These are phyloP conservation scores for Mimosa bimucronata DNA, from an alignment of 306 rosid genomes.

Conservation along the genomic window DNA sequence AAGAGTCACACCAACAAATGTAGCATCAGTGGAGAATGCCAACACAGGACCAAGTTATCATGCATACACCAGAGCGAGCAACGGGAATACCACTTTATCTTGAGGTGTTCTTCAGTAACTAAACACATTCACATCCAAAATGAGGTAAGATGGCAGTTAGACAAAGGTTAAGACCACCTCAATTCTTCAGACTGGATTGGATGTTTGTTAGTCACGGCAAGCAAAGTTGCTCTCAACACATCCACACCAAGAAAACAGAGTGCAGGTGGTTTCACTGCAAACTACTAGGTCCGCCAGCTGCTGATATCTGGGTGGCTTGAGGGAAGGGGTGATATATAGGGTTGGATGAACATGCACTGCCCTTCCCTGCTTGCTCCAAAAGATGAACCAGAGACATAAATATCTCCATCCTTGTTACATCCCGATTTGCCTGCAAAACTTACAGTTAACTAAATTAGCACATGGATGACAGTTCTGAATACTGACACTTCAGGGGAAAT, in stretches of 20 bases:
- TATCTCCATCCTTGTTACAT: constrained; percentile 91
- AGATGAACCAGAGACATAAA: constrained; percentile 86
- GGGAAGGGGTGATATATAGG: constrained; percentile 55
- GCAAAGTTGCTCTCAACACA: constrained; percentile 82
- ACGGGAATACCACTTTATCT: constrained; percentile 26
- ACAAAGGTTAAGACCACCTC: constrained; percentile 51
- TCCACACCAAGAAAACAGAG: constrained; percentile 49
- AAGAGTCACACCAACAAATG: constrained; percentile 18
- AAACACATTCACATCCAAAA: constrained; percentile 34
- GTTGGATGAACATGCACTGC: constrained; percentile 47
- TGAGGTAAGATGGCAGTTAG: constrained; percentile 35
- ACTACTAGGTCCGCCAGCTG: constrained; percentile 65
- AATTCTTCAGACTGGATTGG: constrained; percentile 48
- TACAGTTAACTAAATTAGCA: not conserved
- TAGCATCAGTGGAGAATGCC: constrained; percentile 10
- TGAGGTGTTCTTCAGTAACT: constrained; percentile 42
- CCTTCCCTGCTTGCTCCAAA: constrained; percentile 80
- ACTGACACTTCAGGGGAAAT: not conserved
- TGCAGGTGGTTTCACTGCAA: constrained; percentile 55
- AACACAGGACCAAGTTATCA: constrained; percentile 24
- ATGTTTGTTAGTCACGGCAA: constrained; percentile 90
- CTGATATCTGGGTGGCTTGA: constrained; percentile 60
- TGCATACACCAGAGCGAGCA: constrained; percentile 12
- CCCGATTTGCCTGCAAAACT: constrained; percentile 80
- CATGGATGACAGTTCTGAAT: not conserved